These are phyloP conservation scores for Mayamaea pseudoterrestris DNA, from an alignment of 108 stramenopile genomes.

Conservation along the genomic window DNA sequence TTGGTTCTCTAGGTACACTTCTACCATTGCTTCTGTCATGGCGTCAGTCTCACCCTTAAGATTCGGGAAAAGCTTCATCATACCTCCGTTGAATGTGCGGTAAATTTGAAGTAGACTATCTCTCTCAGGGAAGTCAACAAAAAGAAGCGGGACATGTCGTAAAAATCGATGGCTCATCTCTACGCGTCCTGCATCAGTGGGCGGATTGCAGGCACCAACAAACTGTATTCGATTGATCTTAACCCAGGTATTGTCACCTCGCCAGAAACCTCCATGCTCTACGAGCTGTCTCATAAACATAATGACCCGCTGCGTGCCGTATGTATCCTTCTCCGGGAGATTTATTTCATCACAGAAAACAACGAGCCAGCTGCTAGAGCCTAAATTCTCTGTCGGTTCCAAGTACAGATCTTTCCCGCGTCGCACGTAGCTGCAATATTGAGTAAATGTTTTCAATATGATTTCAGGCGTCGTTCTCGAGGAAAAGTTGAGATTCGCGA, in stretches of 20 bases:
- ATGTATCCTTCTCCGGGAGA: slow-evolving; percentile 89
- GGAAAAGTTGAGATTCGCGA: slow-evolving; percentile 91
- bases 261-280: slow-evolving; percentile 98
- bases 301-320: slow-evolving; percentile 95
- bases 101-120: slow-evolving; percentile 95
- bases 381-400: slow-evolving; percentile 67
- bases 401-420: slow-evolving; percentile 78
- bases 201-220: slow-evolving; percentile 97
- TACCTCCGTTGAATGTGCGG: slow-evolving; percentile 87
- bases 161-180: slow-evolving; percentile 86
- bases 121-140: slow-evolving; percentile 92
- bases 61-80: slow-evolving; percentile 92
- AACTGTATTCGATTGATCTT: slow-evolving; percentile 92
- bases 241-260: slow-evolving; percentile 86
- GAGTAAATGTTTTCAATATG: slow-evolving; percentile 87
- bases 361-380: slow-evolving; percentile 82
- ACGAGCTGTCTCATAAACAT: slow-evolving; percentile 95
- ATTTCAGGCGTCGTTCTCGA: slow-evolving; percentile 92
- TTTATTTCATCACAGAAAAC: slow-evolving; percentile 99
- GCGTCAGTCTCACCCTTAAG: slow-evolving; percentile 82
- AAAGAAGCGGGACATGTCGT: slow-evolving; percentile 90
- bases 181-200: slow-evolving; percentile 95
- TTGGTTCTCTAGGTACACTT: slow-evolving; percentile 86
- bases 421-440: slow-evolving; percentile 89
- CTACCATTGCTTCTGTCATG: slow-evolving; percentile 96